Percentiles rank a stretch among this genome's conserved stretches.
phyloP scores from a whole-genome alignment of 805 yeast species.

The Pichia cephalocereana region DNA sequence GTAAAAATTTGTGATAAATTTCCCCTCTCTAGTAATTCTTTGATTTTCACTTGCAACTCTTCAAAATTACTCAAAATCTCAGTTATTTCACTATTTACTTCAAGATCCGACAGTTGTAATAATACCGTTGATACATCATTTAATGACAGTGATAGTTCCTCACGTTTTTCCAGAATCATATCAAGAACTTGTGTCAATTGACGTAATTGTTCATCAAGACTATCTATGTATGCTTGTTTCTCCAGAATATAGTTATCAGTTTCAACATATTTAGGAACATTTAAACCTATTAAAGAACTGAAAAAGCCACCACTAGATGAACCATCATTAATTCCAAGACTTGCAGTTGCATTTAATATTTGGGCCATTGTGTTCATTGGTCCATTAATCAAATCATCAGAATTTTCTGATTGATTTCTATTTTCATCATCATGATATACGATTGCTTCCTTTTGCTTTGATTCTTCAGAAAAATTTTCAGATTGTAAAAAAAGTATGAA shows the following conservation, averaged over 20 bases:
- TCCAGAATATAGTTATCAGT: slow-evolving; percentile 70
- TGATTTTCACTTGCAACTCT: slow-evolving; percentile 58
- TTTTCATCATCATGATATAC: slow-evolving; percentile 23
- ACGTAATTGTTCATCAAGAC: slow-evolving; percentile 63
- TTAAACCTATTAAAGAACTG: slow-evolving; percentile 59
- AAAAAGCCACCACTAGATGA: slow-evolving; percentile 42
- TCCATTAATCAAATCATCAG: not conserved
- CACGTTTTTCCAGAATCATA: slow-evolving; percentile 61
- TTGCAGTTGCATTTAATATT: slow-evolving; percentile 16
- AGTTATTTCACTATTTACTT: slow-evolving; percentile 57
- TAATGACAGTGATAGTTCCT: slow-evolving; percentile 58
- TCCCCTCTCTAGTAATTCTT: slow-evolving; percentile 66
- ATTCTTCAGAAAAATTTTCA: slow-evolving; percentile 56
- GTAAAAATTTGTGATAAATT: slow-evolving; percentile 81
- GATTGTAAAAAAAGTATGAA: slow-evolving; percentile 71
- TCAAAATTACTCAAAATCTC: slow-evolving; percentile 64
- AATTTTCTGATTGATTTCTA: slow-evolving; percentile 9
- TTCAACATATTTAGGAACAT: slow-evolving; percentile 58
- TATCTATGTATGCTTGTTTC: slow-evolving; percentile 59
- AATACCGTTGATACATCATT: slow-evolving; percentile 51
- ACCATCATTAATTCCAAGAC: slow-evolving; percentile 14
- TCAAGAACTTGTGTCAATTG: slow-evolving; percentile 66
- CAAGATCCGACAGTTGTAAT: slow-evolving; percentile 60
- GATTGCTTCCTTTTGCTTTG: slow-evolving; percentile 57
- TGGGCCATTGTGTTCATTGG: slow-evolving; percentile 21